Evolutionary conservation across 805 yeast species (phyloP), one percentile per base, ranked within the genome.

Genomic region (Teunomyces lycoperdinae): DNA sequence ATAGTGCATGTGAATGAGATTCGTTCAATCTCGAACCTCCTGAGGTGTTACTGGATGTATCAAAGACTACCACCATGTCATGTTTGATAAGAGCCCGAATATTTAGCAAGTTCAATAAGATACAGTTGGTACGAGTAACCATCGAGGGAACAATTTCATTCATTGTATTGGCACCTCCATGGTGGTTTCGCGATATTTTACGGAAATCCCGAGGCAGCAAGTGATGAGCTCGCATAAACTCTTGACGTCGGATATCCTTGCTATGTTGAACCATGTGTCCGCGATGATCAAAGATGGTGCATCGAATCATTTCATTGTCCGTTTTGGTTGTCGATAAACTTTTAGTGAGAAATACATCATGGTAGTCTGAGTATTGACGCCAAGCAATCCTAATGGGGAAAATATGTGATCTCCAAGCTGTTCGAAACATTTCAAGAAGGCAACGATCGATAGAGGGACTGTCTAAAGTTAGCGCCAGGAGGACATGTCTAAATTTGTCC

Each of bases 131-230:
- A 36, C 84, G 62, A 1, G 78, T 72, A 44, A 80, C 63, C 2
- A 80, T 67, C 33, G 81, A 74, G 0, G 85, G 85, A n/a, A 80
- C 84, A 28, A 80, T 77, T 53, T 80, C 84, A 46, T 64, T 61
- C 38, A 62, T 55, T 1, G 54, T 54, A 10, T 51, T 46, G n/a
- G 48, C 45, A 11, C 44, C 11, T 3, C 24, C 43, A 11, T 20
- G 17, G 16, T 58, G 59, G 48, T 60, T 61, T 28, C 71, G 54
- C 29, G 78, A 77, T 30, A 80, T 48, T 75, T 78, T 67, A 61
- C 85, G 75, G 24, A 84, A 76, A 30, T 87, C 84, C 48, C 87
- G 79, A 43, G 83, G 78, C 0, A 76, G 70, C 28, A 80, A 58
- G 49, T 75, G 73, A 58, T 79, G 76, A 11, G 64, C 62, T 44